These are phyloP conservation scores for Didymella sp. DNA, from an alignment of 2,329 filamentous ascomycete species.

Conservation along the genomic window DNA sequence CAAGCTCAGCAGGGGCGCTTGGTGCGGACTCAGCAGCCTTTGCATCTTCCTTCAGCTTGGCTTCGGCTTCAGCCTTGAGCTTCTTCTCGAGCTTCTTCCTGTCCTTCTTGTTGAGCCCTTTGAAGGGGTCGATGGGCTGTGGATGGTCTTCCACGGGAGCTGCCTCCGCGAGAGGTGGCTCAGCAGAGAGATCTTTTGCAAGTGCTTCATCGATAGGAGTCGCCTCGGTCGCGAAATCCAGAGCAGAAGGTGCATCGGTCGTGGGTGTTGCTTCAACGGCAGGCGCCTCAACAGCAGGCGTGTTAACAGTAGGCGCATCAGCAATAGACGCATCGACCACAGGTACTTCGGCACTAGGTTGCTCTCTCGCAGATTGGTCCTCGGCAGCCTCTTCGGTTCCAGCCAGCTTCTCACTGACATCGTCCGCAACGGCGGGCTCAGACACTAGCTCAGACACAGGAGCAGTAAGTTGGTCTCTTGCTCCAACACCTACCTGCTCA, in stretches of 20 bases:
- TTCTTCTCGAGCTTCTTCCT: conserved; percentile 43
- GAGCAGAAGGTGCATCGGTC: neutral
- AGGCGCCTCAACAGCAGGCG: neutral
- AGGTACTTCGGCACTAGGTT: neutral
- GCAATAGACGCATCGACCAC: too few relatives aligned
- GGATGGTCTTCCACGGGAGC: neutral
- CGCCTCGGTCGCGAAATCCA: neutral
- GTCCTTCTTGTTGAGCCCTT: conserved; percentile 38
- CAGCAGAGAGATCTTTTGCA: neutral
- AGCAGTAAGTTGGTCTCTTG: neutral
- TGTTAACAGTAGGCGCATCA: neutral
- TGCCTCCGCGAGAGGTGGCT: neutral
- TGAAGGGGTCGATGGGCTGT: conserved; percentile 38
- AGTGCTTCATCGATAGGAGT: neutral
- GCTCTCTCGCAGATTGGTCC: neutral
- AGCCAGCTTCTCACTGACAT: neutral
- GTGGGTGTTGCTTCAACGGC: neutral
- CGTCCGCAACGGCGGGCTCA: neutral
- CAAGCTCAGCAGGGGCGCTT: neutral
- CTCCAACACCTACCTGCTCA: neutral
- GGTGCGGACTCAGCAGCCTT: conserved; percentile 7
- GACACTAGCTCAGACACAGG: neutral
- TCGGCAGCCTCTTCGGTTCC: neutral
- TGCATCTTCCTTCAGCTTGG: neutral
- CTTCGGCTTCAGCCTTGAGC: conserved; percentile 43